Conservation (phyloP, 139 green algal genomes). For the Chara braunii region DNA sequence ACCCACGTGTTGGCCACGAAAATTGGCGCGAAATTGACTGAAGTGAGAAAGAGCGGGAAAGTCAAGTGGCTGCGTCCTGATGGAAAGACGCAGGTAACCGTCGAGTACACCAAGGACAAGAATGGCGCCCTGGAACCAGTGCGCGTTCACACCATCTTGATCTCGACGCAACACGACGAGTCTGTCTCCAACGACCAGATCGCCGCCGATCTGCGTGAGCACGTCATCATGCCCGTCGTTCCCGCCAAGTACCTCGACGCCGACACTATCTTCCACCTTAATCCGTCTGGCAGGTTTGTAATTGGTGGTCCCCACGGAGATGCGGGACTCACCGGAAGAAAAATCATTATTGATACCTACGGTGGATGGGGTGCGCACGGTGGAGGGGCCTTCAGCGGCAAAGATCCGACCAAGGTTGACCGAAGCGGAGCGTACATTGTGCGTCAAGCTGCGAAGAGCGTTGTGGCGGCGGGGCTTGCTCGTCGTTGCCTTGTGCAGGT, state of each 20-base stretch:
- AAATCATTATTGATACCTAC: constrained; percentile 99
- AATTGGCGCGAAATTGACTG: constrained; percentile 70
- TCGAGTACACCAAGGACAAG: constrained; percentile 95
- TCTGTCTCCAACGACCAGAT: constrained; percentile 97
- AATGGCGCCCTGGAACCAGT: constrained; percentile 75
- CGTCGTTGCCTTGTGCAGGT: constrained; percentile 64
- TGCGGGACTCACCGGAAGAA: constrained; percentile 91
- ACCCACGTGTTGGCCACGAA: constrained; percentile 95
- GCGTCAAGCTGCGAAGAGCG: constrained; percentile 91
- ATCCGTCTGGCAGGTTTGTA: constrained; percentile 93
- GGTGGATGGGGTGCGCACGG: constrained; percentile 96
- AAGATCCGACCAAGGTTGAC: constrained; percentile 74
- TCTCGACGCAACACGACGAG: constrained; percentile 81
- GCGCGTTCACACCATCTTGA: constrained; percentile 98
- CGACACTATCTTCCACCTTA: constrained; percentile 99
- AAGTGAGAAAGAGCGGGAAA: constrained; percentile 50
- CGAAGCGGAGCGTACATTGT: constrained; percentile 93
- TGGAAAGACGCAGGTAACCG: constrained; percentile 98
- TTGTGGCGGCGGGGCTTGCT: constrained; percentile 84
- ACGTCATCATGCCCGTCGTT: constrained; percentile 98
- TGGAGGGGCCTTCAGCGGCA: constrained; percentile 84
- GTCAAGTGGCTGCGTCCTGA: constrained; percentile 85
- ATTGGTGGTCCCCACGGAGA: constrained; percentile 96
- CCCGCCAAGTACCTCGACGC: constrained; percentile 95
- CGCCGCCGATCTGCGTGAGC: constrained; percentile 83